Evolutionary conservation across 495 filamentous ascomycete species (phyloP).

Genomic region (Penicillium egyptiacum): DNA sequence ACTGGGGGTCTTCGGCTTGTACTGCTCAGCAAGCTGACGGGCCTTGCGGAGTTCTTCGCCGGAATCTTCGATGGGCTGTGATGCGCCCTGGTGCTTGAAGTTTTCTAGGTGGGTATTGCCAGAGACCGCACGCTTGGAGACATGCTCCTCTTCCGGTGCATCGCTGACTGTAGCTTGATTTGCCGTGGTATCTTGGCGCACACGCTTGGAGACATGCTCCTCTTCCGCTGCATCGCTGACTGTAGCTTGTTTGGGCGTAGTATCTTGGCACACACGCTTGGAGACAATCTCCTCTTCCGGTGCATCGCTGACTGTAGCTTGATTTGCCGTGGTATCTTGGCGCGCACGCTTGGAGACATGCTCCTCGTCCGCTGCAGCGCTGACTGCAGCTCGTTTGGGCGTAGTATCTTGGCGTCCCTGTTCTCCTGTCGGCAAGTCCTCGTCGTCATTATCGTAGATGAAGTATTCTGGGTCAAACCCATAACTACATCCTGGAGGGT

Average conservation of each 20-base stretch:
- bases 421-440: slow-evolving; percentile 28
- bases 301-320: neutral
- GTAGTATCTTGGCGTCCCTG: neutral
- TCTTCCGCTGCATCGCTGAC: neutral
- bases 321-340: neutral
- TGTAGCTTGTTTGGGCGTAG: neutral
- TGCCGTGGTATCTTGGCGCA: neutral
- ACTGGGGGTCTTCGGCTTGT: slow-evolving; percentile 51
- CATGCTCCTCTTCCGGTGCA: neutral
- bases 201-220: neutral
- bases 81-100: neutral
- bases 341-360: slow-evolving; percentile 1
- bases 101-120: neutral
- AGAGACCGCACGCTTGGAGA: neutral
- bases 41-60: slow-evolving; percentile 22
- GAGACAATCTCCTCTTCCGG: no score
- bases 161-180: neutral
- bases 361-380: neutral
- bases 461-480: slow-evolving; percentile 49
- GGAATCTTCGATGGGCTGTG: neutral
- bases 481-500: slow-evolving; percentile 45
- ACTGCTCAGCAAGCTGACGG: slow-evolving; percentile 41
- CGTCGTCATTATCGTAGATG: slow-evolving; percentile 35
- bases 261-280: no score
- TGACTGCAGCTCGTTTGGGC: neutral